Base-by-base conservation (phyloP, 2,329 filamentous ascomycete genomes). In the Zasmidium cellare region DNA sequence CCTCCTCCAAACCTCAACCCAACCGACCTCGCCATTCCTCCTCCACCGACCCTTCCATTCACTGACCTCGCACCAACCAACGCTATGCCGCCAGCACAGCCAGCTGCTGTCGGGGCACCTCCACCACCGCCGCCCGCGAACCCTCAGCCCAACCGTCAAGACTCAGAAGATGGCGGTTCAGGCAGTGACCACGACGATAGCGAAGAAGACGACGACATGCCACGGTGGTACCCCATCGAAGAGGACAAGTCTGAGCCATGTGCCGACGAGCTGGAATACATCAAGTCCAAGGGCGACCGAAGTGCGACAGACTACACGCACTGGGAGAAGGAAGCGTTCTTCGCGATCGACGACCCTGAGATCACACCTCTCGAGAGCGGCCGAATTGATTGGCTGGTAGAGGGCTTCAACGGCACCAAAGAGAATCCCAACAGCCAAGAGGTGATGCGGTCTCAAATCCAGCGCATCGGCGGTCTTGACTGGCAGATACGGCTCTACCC, bases 401-500 rank as follows among this genome's bases (percentile, higher is more conserved):
- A 82, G 28, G 76, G 79, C 44, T 82, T 85, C 65, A 83, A 86
- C 59, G 85, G 85, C 50, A 87, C 84, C 12, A 80, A 77, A 51
- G 83, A 86, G 50, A 79, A 79, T 2, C 84, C 84, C 2, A 87
- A 87, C 66, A 79, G 79, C 45, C 79, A 81, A 38, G 76, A 80
- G 44, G 75, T 87, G 61, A 84, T 87, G 79, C 80, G 80, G 25
- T 87, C 85, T 5, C 82, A 79, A 0, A 68, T 78, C 5, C 80
- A 84, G 11, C 79, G 73, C 23, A 75, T 87, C 56, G 85, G 83
- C 19, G 84, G 82, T 19, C 80, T 83, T 60, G 84, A 86, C 68
- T 87, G 84, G 84, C 84, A 81, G 55, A 83, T 87, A 74, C 87
- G 87, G 69, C 84, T 87, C 67, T 87, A 84, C 63, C 85, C 85